These are phyloP conservation scores for Alternaria gansuensis DNA, from an alignment of 2,329 filamentous ascomycete species.

Conservation along the genomic window DNA sequence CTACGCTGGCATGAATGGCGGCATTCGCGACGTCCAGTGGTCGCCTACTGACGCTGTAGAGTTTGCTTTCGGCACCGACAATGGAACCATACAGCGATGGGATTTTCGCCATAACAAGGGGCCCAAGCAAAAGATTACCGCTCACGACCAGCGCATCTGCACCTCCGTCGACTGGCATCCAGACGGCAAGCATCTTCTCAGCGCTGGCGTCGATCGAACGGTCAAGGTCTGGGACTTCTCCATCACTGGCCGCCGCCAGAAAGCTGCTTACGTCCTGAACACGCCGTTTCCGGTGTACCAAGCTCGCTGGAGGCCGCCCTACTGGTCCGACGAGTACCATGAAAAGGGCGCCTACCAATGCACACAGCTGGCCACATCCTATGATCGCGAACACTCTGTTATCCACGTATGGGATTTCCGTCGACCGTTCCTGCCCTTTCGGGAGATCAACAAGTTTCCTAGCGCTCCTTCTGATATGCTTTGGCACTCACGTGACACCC, in stretches of 20 bases:
- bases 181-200: slow-evolving; percentile 70
- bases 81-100: slow-evolving; percentile 70
- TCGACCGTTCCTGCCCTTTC: slow-evolving; percentile 68
- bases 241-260: slow-evolving; percentile 64
- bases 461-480: slow-evolving; percentile 67
- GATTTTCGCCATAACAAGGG: slow-evolving; percentile 66
- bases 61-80: slow-evolving; percentile 72
- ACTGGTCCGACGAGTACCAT: slow-evolving; percentile 62
- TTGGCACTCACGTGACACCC: slow-evolving; percentile 69
- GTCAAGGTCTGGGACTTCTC: slow-evolving; percentile 73
- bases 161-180: slow-evolving; percentile 73
- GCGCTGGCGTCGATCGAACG: slow-evolving; percentile 68
- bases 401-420: slow-evolving; percentile 72
- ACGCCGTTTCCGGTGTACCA: slow-evolving; percentile 70
- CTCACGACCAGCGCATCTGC: slow-evolving; percentile 66
- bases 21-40: slow-evolving; percentile 71
- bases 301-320: slow-evolving; percentile 69
- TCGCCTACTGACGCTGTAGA: slow-evolving; percentile 69
- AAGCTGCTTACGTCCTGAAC: slow-evolving; percentile 66
- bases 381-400: slow-evolving; percentile 67
- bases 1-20: slow-evolving; percentile 67
- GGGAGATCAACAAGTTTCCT: slow-evolving; percentile 66
- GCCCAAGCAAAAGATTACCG: slow-evolving; percentile 67
- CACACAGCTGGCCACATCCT: slow-evolving; percentile 69
- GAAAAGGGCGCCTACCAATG: slow-evolving; percentile 66